phyloP scores from a whole-genome alignment of 2,329 filamentous ascomycete species.

The Sordariomycetes sp. region DNA sequence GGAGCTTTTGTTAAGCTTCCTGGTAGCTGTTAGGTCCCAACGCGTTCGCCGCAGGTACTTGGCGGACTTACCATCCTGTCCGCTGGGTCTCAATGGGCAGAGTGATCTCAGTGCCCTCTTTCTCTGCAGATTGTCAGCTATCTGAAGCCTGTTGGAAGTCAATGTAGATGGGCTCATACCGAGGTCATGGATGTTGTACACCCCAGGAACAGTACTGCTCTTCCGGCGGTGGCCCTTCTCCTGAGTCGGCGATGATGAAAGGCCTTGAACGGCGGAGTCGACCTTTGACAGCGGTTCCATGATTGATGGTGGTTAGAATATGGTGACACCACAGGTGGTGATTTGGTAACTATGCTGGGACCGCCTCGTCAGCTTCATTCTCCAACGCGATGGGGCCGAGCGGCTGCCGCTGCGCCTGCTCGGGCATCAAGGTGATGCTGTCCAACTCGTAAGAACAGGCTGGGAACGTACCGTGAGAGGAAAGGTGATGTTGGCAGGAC shows the following conservation, averaged over 20 bases:
- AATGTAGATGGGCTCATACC: too few species aligned
- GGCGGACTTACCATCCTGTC: conserved; percentile 83
- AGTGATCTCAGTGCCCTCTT: conserved; percentile 59
- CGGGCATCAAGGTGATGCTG: too few species aligned
- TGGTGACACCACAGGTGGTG: neutral
- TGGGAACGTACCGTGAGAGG: too few species aligned
- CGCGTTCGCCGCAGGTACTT: conserved; percentile 18
- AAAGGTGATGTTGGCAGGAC: conserved; percentile 7
- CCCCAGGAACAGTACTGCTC: conserved; percentile 63
- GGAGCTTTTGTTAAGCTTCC: conserved; percentile 90
- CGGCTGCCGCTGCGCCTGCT: too few species aligned
- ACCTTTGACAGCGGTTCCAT: conserved; percentile 66
- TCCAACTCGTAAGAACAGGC: too few species aligned
- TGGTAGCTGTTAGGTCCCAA: conserved; percentile 23
- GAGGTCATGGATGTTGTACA: conserved; percentile 72
- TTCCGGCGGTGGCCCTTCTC: conserved; percentile 60
- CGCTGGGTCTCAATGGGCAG: conserved; percentile 78
- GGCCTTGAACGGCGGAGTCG: conserved; percentile 81
- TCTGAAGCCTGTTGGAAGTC: too few species aligned
- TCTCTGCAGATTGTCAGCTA: conserved; percentile 45
- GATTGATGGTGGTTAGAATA: conserved; percentile 17
- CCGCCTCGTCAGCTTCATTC: too few species aligned
- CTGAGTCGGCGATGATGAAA: conserved; percentile 58
- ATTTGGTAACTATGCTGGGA: neutral
- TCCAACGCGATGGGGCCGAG: too few species aligned